phyloP scores from a whole-genome alignment of 495 filamentous ascomycete species.

The Pseudoneurospora amorphoporcata region DNA sequence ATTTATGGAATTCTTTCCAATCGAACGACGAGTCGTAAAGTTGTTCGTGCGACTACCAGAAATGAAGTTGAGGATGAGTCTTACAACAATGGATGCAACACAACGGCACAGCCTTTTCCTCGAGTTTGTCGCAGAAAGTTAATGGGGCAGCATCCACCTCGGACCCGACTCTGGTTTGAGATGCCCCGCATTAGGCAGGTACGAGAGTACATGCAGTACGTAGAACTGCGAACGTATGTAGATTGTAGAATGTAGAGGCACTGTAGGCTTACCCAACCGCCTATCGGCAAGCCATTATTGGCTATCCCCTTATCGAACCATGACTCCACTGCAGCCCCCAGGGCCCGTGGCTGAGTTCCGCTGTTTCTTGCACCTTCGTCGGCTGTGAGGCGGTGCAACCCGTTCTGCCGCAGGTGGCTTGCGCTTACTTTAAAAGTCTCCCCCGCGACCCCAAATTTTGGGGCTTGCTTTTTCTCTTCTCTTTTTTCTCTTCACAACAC shows the following conservation, averaged over 20 bases:
- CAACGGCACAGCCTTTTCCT: neutral
- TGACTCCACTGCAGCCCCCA: neutral
- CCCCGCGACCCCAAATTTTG: conserved; percentile 2
- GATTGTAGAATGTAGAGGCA: no score
- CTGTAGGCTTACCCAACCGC: neutral
- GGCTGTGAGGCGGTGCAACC: neutral
- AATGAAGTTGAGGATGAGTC: neutral
- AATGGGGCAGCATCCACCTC: neutral
- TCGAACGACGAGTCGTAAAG: conserved; percentile 9
- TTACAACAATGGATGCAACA: neutral
- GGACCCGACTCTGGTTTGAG: neutral
- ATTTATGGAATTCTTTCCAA: neutral
- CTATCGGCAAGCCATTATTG: conserved; percentile 2
- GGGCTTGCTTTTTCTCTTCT: conserved; percentile 8
- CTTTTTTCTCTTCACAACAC: conserved; percentile 42
- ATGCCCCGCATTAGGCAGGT: neutral
- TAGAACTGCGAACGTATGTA: neutral
- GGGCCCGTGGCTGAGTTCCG: neutral
- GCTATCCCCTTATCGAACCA: neutral
- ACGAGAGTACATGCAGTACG: neutral
- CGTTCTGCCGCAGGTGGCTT: neutral
- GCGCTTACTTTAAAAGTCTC: neutral
- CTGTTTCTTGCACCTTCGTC: neutral
- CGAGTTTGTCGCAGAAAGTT: neutral
- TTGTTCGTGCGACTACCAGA: neutral